Base-by-base conservation (phyloP, 1,284 basidiomycete species). In the Marasmius sp. region DNA sequence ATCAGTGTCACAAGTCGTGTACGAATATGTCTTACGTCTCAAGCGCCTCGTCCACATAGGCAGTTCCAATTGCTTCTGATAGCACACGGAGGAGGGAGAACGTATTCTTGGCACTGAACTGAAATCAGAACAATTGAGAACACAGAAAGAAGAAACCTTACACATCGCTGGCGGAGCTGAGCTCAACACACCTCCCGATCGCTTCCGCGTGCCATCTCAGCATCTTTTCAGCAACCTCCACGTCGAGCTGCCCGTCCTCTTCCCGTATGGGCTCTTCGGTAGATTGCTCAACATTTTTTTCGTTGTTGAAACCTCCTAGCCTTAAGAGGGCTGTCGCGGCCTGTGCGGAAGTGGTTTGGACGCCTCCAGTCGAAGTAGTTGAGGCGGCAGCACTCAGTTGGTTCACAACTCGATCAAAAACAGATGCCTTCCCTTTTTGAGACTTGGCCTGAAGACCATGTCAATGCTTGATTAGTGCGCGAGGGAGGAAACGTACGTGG, bases 191-290 rank as follows among this genome's bases (percentile, higher is more conserved):
- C 65, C 96, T 81, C 4, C 96, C 95, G 38, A 97, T 88, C 2
- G 94, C 92, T 73, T 98, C 96, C 1, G 96, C 95, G 75, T 98
- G 96, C 94, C 95, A 97, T 72, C 89, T 93, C 18, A 98, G 77
- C 87, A 98, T 95, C 67, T 85, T 89, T 77, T 97, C 94, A 1
- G 93, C 93, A 27, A 89, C 80, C 43, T 88, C 86, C 3, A 97
- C 76, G 52, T 81, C 87, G 39, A 97, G 76, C 43, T 86, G 69
- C 5, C 95, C 95, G 70, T 98, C 95, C 64, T 92, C 89, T 60
- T 94, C 92, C 56, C 82, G 83, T 1, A 88, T 70, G 34, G 85
- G 85, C 57, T 94, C 91, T 67, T 94, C 93, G 3, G 71, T 75
- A 11, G 76, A 64, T 65, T 81, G 84, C 49, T 91, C 88, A 55